These are phyloP conservation scores for Candida oleophila DNA, from an alignment of 805 yeast genomes.

Conservation along the genomic window DNA sequence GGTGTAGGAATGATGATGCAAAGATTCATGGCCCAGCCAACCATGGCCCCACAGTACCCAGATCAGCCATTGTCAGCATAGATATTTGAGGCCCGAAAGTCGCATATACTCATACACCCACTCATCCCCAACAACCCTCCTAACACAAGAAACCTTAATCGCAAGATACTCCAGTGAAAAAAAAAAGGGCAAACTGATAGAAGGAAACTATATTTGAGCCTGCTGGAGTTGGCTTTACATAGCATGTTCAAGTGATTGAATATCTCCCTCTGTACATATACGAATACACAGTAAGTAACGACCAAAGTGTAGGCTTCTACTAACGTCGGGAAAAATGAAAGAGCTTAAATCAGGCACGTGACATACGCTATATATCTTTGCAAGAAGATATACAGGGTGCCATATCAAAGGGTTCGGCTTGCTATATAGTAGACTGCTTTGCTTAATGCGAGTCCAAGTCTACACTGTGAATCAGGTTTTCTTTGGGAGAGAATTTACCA, in stretches of 20 bases:
- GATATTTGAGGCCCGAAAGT: neutral
- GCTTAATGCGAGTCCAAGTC: too few relatives aligned
- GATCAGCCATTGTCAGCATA: constrained; percentile 43
- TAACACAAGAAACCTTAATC: neutral
- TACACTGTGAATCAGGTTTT: too few relatives aligned
- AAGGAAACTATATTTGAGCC: neutral
- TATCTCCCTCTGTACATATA: neutral
- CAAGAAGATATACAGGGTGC: too few relatives aligned
- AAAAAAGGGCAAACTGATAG: neutral
- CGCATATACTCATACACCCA: neutral
- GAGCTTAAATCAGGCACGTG: too few relatives aligned
- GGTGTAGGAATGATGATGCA: constrained; percentile 98
- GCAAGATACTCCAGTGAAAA: neutral
- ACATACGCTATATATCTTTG: too few relatives aligned
- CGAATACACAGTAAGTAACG: neutral
- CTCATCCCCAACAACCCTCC: neutral
- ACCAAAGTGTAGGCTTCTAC: too few relatives aligned
- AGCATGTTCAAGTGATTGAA: neutral
- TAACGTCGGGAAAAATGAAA: too few relatives aligned
- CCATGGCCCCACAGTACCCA: constrained; percentile 45
- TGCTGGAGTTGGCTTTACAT: neutral
- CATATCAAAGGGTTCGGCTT: too few relatives aligned
- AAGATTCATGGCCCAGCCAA: constrained; percentile 80
- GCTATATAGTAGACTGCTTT: too few relatives aligned
- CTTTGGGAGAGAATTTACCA: too few relatives aligned